Conservation (phyloP, 2,329 filamentous ascomycete species). For the Xylaria sp. region DNA sequence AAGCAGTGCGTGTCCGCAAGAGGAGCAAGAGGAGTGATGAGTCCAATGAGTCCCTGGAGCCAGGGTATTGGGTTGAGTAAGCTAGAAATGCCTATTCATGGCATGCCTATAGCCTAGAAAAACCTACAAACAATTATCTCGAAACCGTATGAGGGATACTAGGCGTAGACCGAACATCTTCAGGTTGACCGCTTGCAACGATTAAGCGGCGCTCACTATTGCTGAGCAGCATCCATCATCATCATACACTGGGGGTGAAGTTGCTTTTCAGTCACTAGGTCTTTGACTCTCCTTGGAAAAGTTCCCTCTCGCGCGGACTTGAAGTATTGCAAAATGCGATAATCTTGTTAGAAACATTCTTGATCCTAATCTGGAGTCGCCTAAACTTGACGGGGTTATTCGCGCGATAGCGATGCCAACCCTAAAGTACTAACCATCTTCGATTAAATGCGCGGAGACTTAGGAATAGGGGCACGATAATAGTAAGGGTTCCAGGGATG, state of each 20-base stretch:
- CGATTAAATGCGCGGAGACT: too few relatives aligned
- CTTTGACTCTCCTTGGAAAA: too few relatives aligned
- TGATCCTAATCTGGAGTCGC: not conserved
- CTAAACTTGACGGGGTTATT: not conserved
- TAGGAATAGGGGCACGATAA: too few relatives aligned
- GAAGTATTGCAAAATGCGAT: not conserved
- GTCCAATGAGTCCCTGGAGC: not conserved
- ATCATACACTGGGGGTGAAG: too few relatives aligned
- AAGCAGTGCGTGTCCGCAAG: constrained; percentile 19
- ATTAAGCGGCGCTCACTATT: too few relatives aligned
- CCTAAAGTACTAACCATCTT: too few relatives aligned
- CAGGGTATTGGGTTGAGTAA: not conserved
- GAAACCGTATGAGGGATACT: not conserved
- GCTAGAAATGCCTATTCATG: not conserved
- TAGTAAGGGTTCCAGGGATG: too few relatives aligned
- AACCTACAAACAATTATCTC: not conserved
- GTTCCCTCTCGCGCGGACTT: too few relatives aligned
- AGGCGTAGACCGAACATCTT: not conserved
- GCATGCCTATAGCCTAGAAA: not conserved
- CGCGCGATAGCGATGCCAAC: not conserved
- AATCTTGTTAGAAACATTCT: not conserved
- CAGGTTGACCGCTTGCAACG: too few relatives aligned
- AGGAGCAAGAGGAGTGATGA: constrained; percentile 10
- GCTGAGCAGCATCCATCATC: too few relatives aligned
- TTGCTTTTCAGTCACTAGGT: too few relatives aligned